A percentile compares a stretch with the other conserved stretches of the same genome.
Conservation (phyloP, 768 basidiomycete genomes). For the Boletus reticulatus region DNA sequence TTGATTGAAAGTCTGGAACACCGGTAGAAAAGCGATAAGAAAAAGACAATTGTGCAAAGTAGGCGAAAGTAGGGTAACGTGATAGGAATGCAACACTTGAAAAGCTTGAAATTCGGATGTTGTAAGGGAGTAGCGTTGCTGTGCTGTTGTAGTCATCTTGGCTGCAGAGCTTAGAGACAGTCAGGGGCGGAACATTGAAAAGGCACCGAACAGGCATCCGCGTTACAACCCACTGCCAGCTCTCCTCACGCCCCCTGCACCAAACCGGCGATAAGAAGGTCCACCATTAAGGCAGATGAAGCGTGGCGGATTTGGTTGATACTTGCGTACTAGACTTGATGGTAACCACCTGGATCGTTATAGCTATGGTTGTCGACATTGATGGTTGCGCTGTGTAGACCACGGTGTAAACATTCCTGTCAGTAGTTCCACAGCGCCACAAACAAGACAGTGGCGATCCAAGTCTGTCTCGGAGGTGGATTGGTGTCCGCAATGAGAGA, state of each 20-base stretch:
- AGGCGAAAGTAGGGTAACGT: too few relatives aligned
- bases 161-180: not conserved
- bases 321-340: not conserved
- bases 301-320: not conserved
- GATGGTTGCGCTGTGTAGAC: not conserved
- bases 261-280: not conserved
- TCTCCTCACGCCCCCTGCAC: not conserved
- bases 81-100: too few relatives aligned
- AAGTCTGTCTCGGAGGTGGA: conserved; percentile 9
- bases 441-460: conserved; percentile 7
- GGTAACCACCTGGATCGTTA: not conserved
- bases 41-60: too few relatives aligned
- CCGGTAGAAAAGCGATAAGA: too few relatives aligned
- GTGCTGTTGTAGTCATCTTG: not conserved
- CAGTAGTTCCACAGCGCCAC: conserved; percentile 12
- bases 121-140: not conserved
- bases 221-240: not conserved
- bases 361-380: not conserved
- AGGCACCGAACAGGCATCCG: not conserved
- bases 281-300: not conserved
- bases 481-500: conserved; percentile 10
- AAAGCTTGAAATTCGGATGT: not conserved
- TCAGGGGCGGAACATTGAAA: not conserved
- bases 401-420: conserved; percentile 14
- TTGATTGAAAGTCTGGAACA: too few relatives aligned